A percentile compares a stretch with the other conserved stretches of the same genome.
Evolutionary conservation across 352 stramenopile genomes (phyloP).

Genomic region (Phytopythium litorale): DNA sequence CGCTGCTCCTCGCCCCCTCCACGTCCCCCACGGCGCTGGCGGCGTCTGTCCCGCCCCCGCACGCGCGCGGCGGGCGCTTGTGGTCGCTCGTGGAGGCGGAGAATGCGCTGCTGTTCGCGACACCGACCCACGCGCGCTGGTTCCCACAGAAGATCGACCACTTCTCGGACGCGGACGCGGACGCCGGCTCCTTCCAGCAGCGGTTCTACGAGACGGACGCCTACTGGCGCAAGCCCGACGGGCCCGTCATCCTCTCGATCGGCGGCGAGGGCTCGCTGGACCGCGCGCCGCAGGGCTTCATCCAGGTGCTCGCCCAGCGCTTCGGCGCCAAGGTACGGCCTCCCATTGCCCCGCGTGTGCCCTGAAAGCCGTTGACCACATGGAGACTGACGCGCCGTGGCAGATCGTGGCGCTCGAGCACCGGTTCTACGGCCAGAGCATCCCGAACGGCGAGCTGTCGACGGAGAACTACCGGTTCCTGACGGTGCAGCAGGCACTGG

Average conservation of each 20-base stretch:
- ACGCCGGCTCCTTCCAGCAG: constrained; percentile 56
- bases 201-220: constrained; percentile 74
- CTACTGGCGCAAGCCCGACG: constrained; percentile 46
- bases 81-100: constrained; percentile 52
- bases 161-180: constrained; percentile 19
- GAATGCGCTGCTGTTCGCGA: constrained; percentile 37
- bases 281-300: constrained; percentile 54
- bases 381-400: neutral
- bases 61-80: constrained; percentile 45
- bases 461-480: constrained; percentile 72
- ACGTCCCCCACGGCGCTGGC: neutral
- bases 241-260: constrained; percentile 83
- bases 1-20: constrained; percentile 9
- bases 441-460: constrained; percentile 72
- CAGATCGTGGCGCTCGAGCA: constrained; percentile 84
- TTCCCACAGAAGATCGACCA: constrained; percentile 73
- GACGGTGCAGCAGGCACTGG: constrained; percentile 82
- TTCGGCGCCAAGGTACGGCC: constrained; percentile 63
- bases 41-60: constrained; percentile 24
- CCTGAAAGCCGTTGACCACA: too few relatives aligned
- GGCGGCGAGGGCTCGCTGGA: constrained; percentile 72
- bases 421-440: constrained; percentile 84
- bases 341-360: too few relatives aligned
- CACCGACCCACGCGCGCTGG: constrained; percentile 42
- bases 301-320: constrained; percentile 67